Evolutionary conservation across 177 flowering plant species (phyloP), one percentile per base, ranked within the genome.

Genomic region (Vitis hybrid): DNA sequence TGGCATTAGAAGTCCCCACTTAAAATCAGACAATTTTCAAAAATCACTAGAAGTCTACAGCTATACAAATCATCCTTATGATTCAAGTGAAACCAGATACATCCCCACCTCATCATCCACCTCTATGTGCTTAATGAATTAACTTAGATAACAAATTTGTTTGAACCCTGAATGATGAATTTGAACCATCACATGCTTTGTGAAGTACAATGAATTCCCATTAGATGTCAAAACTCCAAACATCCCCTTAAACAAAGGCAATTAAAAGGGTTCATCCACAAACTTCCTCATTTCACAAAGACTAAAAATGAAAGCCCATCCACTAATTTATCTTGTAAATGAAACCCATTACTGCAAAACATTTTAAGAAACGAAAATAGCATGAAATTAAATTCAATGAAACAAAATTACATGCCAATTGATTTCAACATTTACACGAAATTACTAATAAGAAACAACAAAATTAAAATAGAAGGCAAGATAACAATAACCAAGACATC

Each of bases 1-100:
- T 94, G 88, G 60, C 69, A 81, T 48, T 49, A 17, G 50, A 66
- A 26, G 48, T 67, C n/a, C 60, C 62, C 50, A 14, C 23, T 48
- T 60, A 8, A 62, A 75, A 62, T 66, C 15, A 40, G 45, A 56
- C 5, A 13, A 23, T 19, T 50, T 40, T 56, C 15, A 17, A 23
- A 10, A 40, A 52, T 19, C 65, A 26, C 8, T 8, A 17, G 5
- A 60, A 26, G 13, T 26, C 30, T 26, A 26, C 30, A 26, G 30
- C 30, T 26, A 26, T 3, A n/a, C 26, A 5, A 56, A 56, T 4
- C 51, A 67, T 50, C 26, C 10, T 9, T 11, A 15, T 19, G 11
- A 12, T 1, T 14, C 9, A 9, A 65, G 17, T 13, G 1, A 51
- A 48, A n/a, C 30, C 12, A 19, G 15, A 3, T 10, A 62, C 2